These are phyloP conservation scores for Saccharomyces hybrid DNA, from an alignment of 1,139 yeast species.

Conservation along the genomic window DNA sequence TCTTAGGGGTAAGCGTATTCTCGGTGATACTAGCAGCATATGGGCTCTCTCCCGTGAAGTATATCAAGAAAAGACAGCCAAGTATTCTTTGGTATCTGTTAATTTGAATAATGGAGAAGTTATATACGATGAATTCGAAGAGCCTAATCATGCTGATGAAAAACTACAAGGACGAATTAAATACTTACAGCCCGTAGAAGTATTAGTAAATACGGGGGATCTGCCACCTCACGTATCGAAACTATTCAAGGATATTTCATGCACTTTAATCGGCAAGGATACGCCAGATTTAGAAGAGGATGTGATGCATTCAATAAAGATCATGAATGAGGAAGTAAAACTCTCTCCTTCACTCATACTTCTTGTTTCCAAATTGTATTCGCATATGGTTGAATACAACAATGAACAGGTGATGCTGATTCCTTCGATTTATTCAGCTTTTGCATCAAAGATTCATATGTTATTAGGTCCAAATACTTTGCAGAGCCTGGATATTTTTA, in stretches of 20 bases:
- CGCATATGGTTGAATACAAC: conserved; percentile 55
- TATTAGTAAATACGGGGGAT: conserved; percentile 38
- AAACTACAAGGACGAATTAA: conserved; percentile 67
- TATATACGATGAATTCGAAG: conserved; percentile 55
- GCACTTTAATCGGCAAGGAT: not conserved
- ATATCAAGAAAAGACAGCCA: not conserved
- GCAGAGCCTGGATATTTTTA: conserved; percentile 66
- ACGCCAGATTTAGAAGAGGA: conserved; percentile 3
- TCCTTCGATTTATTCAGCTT: conserved; percentile 43
- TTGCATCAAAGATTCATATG: conserved; percentile 52
- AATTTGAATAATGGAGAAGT: conserved; percentile 77
- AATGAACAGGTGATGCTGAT: conserved; percentile 52
- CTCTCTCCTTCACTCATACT: conserved; percentile 2
- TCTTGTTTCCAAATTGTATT: conserved; percentile 23
- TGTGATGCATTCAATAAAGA: not conserved
- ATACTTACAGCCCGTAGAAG: conserved; percentile 71
- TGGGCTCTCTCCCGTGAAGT: conserved; percentile 26
- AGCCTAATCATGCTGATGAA: conserved; percentile 46
- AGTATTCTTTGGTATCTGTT: conserved; percentile 41
- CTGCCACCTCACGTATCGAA: conserved; percentile 22
- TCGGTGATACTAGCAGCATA: conserved; percentile 25
- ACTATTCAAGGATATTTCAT: conserved; percentile 8
- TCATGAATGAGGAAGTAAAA: conserved; percentile 2
- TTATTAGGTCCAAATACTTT: conserved; percentile 61
- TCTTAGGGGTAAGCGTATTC: conserved; percentile 38